phyloP scores from a whole-genome alignment of 306 rosid species.

The Prunus salicina region DNA sequence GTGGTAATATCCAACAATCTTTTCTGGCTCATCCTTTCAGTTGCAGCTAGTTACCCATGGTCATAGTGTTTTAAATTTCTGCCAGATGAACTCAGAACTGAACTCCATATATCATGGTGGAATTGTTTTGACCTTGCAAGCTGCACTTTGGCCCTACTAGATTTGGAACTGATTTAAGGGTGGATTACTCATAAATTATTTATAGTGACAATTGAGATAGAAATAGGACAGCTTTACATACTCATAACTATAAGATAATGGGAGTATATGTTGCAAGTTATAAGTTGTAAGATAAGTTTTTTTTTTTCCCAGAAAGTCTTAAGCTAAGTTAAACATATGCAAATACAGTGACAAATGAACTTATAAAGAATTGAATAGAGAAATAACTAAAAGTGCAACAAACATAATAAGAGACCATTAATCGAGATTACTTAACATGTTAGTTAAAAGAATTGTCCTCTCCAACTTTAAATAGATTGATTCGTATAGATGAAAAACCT shows the following conservation, averaged over 20 bases:
- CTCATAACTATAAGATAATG: not conserved
- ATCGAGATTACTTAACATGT: not conserved
- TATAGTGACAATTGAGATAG: not conserved
- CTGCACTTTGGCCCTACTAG: not conserved
- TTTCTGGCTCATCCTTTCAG: not conserved
- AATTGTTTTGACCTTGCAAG: not conserved
- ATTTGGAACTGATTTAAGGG: not conserved
- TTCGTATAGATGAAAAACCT: not conserved
- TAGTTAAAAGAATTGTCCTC: not conserved
- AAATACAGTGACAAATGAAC: not conserved
- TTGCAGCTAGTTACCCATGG: not conserved
- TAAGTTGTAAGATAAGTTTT: not conserved
- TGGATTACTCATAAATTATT: not conserved
- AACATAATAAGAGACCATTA: not conserved
- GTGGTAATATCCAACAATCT: not conserved
- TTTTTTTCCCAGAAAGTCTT: not conserved
- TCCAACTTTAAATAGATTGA: not conserved
- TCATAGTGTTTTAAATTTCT: not conserved
- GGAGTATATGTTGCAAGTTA: conserved; percentile 1
- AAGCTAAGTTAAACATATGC: not conserved
- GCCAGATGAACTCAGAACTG: not conserved
- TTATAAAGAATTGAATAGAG: not conserved
- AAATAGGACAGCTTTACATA: not conserved
- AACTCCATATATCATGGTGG: not conserved
- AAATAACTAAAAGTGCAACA: not conserved